Conservation (phyloP, 108 stramenopile species). For the Cyclostephanos tholiformis region DNA sequence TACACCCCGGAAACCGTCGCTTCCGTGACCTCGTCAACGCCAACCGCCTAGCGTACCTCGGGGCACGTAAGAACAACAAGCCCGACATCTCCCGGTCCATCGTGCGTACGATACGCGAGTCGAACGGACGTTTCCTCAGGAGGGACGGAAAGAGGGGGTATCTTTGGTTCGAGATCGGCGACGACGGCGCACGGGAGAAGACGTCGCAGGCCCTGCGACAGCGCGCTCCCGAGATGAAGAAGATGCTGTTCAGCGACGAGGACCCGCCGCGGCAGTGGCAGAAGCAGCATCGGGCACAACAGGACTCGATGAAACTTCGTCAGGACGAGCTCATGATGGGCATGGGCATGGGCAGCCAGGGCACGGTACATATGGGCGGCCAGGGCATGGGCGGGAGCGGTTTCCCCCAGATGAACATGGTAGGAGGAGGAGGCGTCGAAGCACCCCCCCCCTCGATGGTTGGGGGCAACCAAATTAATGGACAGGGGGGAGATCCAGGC, state of each 20-base stretch:
- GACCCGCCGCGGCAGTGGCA: conserved; percentile 28
- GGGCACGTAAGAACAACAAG: conserved; percentile 61
- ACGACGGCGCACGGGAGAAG: conserved; percentile 62
- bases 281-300: conserved; percentile 21
- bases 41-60: conserved; percentile 46
- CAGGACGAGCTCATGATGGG: conserved; percentile 41
- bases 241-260: conserved; percentile 67
- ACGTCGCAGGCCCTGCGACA: conserved; percentile 50
- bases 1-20: conserved; percentile 67
- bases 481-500: conserved; percentile 2
- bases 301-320: conserved; percentile 42
- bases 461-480: background rate
- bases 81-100: conserved; percentile 77
- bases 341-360: conserved; percentile 14
- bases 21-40: conserved; percentile 62
- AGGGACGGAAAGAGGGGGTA: conserved; percentile 62
- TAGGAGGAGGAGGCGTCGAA: background rate
- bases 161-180: conserved; percentile 47
- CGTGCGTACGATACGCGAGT: conserved; percentile 66
- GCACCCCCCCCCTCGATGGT: background rate
- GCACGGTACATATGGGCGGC: conserved; percentile 32
- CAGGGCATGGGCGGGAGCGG: conserved; percentile 19
- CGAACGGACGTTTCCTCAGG: conserved; percentile 73
- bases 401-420: conserved; percentile 6
- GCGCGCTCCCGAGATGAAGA: conserved; percentile 79